Evolutionary conservation across 2,329 filamentous ascomycete species (phyloP), one percentile per base, ranked within the genome.

Genomic region (Grosmannia penicillata): DNA sequence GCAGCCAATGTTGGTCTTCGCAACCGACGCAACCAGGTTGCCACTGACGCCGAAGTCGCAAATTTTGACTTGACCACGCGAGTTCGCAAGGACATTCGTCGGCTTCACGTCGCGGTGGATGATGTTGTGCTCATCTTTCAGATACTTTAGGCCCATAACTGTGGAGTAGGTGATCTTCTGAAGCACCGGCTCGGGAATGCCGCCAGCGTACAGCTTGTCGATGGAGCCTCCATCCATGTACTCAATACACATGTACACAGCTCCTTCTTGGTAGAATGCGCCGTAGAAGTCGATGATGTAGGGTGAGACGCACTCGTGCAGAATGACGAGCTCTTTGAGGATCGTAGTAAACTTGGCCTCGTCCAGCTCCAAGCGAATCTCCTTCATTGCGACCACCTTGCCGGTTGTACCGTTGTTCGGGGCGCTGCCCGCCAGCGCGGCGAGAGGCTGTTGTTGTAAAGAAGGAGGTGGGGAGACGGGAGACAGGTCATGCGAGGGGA

Each of bases 261-360:
- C 91, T 22, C 91, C 89, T 62, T 98, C 91, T 54, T 98, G 91
- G 67, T 95, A 98, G 57, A 98, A 98, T 6, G 91, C 91, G 1
- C 91, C 91, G 56, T 96, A 98, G 52, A 98, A 98, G 54, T 98
- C 89, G 57, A 98, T 91, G 49, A 98, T 96, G 58, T 89, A 94
- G 0, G 91, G 89, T 2, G 86, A 95, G 4, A 91, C 69, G 53
- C 91, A 98, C 49, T 91, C 82, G 60, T 98, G 91, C 3, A 98
- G 66, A 45, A 98, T 89, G 51, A 98, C 85, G 34, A 98, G 68
- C 59, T 98, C 91, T 73, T 96, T 98, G 50, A 96, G 81, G 53
- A 98, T 98, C 27, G 89, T 87, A 7, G 84, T 80, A 54, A 98
- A 94, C 58, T 98, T 98, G 45, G 85, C 81, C 56, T 98, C 91